phyloP scores from a whole-genome alignment of 2,329 filamentous ascomycete genomes.

The Neofusicoccum sp. region DNA sequence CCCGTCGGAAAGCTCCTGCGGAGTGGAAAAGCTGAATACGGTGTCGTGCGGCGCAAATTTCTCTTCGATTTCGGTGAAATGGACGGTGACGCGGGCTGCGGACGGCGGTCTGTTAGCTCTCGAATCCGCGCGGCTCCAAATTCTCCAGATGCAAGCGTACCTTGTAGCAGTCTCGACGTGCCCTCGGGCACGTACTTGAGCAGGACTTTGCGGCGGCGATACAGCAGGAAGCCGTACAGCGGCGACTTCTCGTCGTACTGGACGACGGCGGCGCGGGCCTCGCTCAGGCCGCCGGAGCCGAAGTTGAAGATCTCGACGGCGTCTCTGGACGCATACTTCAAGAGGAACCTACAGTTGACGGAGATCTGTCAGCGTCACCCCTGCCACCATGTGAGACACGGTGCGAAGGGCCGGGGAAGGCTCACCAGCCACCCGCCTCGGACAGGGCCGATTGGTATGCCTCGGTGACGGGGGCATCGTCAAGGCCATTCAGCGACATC shows the following conservation, averaged over 20 bases:
- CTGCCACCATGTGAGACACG: conserved; percentile 13
- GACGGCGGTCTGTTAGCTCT: conserved; percentile 10
- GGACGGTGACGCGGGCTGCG: conserved; percentile 75
- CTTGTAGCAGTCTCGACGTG: conserved; percentile 88
- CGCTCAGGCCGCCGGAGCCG: conserved; percentile 78
- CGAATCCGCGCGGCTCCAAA: no score
- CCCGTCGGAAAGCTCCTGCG: conserved; percentile 81
- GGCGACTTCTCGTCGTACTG: conserved; percentile 82
- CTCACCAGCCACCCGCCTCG: conserved; percentile 93
- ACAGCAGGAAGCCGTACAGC: conserved; percentile 87
- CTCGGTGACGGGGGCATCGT: conserved; percentile 75
- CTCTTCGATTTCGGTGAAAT: conserved; percentile 61
- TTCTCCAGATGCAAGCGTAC: conserved; percentile 50
- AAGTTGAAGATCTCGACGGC: conserved; percentile 74
- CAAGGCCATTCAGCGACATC: conserved; percentile 97
- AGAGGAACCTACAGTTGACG: conserved; percentile 70
- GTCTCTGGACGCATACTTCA: conserved; percentile 88
- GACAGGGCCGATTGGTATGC: conserved; percentile 76
- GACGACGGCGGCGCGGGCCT: conserved; percentile 75
- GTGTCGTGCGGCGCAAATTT: conserved; percentile 84
- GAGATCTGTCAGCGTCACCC: conserved; percentile 16
- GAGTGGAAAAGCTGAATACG: conserved; percentile 69
- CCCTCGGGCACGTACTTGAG: conserved; percentile 91
- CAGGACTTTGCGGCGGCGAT: conserved; percentile 83
- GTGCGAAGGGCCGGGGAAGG: conserved; percentile 23